Evolutionary conservation across 805 yeast species (phyloP).

Genomic region (Yamadazyma paraphyllophila): DNA sequence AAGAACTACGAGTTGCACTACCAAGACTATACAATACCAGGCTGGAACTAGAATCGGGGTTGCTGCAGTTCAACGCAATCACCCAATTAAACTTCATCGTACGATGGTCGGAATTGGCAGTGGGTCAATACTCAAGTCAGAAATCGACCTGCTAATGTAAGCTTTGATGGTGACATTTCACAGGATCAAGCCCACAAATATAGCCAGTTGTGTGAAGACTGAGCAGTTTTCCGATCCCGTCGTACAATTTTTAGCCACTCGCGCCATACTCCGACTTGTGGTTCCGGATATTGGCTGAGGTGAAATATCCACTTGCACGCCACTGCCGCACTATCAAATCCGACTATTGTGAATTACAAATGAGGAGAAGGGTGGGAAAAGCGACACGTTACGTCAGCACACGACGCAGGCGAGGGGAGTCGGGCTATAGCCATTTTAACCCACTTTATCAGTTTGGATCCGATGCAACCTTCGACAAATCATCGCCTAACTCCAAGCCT

Average conservation of each 20-base stretch:
- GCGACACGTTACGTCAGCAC: constrained; percentile 6
- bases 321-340: background rate
- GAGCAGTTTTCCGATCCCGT: no score
- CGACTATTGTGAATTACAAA: background rate
- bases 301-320: background rate
- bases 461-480: background rate
- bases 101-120: no score
- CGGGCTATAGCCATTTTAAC: background rate
- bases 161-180: no score
- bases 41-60: no score
- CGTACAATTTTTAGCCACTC: background rate
- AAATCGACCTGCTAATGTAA: no score
- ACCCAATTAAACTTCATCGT: no score
- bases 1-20: no score
- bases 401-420: background rate
- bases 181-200: no score
- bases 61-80: no score
- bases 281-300: background rate
- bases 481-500: background rate
- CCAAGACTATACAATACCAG: no score
- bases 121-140: no score
- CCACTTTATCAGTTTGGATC: background rate
- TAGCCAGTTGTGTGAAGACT: no score
- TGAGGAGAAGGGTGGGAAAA: constrained; percentile 4
- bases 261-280: background rate